Evolutionary conservation across 352 stramenopile species (phyloP), one percentile per base, ranked within the genome.

Genomic region (Halophytophthora batemanensis): DNA sequence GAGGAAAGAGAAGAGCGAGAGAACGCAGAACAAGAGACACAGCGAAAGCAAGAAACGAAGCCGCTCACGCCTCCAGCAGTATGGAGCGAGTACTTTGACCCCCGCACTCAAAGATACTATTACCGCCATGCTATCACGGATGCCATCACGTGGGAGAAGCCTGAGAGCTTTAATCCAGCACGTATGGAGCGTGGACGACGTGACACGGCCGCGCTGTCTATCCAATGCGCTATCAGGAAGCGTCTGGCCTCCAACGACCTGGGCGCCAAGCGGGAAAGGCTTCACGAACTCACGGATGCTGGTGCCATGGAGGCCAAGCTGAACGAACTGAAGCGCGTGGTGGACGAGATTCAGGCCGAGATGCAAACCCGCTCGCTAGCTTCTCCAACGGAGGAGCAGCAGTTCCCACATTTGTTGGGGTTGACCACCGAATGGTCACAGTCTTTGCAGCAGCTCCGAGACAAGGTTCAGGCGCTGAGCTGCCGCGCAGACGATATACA

Each of bases 171-270:
- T 15, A 39, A 60, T 1, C 53, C 56, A 10, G 45, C 56, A 6
- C 47, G 48, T 11, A 34, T 38, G 5, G 50, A 69, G 39, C 55
- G 50, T 11, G 61, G 64, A 31, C 60, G 59, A 25, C 66, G 56
- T 17, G 66, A 74, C 7, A 48, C 62, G 8, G 69, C 69, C 8
- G 75, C 71, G 4, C 38, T 78, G 3, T 68, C 61, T 7, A 90
- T 90, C 34, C 79, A 90, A 45, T 87, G 74, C 42, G 67, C 66
- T 8, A 61, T 77, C 19, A 56, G 79, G 11, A 73, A 79, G 41
- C 56, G 61, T 1, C 50, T 64, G 2, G 69, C 79, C 0, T 45
- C 64, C 2, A 71, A 65, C 19, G 36, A 35, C 0, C 64, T 72
- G 11, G 61, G 70, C 12, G 50, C 37, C 3, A 74, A 66, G 25